A percentile compares a stretch with the other conserved stretches of the same genome.
Conservation (phyloP, 2,329 filamentous ascomycete genomes). For the Colletotrichum tofieldiae region DNA sequence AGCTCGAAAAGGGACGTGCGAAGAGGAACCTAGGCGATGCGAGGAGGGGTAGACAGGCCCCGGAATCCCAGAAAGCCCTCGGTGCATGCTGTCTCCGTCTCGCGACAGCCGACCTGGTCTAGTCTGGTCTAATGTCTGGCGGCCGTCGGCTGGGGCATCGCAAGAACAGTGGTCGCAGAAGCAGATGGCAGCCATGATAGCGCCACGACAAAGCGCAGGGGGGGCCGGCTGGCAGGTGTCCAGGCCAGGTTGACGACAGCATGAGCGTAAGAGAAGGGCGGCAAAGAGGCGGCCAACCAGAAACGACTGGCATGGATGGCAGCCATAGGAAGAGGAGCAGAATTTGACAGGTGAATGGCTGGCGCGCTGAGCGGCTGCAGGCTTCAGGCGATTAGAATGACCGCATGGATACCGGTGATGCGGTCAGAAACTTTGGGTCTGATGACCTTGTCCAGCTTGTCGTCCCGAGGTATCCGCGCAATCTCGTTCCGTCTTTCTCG, state of each 20-base stretch:
- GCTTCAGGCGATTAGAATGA: conserved; percentile 41
- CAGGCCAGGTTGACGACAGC: conserved; percentile 10
- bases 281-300: conserved; percentile 31
- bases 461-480: conserved; percentile 42
- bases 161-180: not conserved
- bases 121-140: conserved; percentile 18
- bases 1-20: conserved; percentile 38
- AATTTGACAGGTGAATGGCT: conserved; percentile 15
- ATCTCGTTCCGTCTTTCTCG: conserved; percentile 40
- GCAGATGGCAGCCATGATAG: conserved; percentile 12
- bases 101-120: conserved; percentile 5
- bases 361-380: conserved; percentile 28
- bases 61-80: conserved; percentile 18
- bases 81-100: conserved; percentile 14
- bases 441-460: conserved; percentile 41
- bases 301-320: conserved; percentile 26
- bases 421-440: conserved; percentile 43
- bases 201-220: conserved; percentile 13
- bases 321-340: conserved; percentile 12
- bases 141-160: conserved; percentile 25
- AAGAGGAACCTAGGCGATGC: conserved; percentile 10
- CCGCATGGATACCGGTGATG: conserved; percentile 35
- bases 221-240: conserved; percentile 15
- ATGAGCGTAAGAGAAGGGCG: conserved; percentile 15
- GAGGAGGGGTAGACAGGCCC: conserved; percentile 33